Percentiles rank a stretch among this genome's conserved stretches.
These are phyloP conservation scores for Epichloe sp. DNA, from an alignment of 2,329 filamentous ascomycete genomes.

Conservation along the genomic window DNA sequence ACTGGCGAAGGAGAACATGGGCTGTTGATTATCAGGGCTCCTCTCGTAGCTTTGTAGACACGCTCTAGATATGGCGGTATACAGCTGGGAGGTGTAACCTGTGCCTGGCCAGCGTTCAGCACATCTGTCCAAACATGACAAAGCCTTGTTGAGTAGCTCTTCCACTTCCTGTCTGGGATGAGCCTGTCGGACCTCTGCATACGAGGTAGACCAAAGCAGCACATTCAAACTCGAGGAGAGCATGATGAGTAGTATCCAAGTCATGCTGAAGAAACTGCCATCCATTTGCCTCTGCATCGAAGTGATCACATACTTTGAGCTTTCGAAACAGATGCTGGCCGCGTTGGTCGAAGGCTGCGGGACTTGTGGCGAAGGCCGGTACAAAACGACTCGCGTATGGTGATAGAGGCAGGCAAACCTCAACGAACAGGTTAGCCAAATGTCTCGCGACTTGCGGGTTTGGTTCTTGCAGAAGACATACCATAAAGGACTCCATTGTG, in stretches of 20 bases:
- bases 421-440: neutral
- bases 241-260: slow-evolving; percentile 83
- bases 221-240: slow-evolving; percentile 89
- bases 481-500: slow-evolving; percentile 65
- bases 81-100: slow-evolving; percentile 69
- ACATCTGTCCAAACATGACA: slow-evolving; percentile 68
- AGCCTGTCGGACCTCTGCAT: slow-evolving; percentile 62
- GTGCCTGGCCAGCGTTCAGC: slow-evolving; percentile 88
- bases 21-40: slow-evolving; percentile 11
- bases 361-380: slow-evolving; percentile 83
- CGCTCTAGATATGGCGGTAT: slow-evolving; percentile 71
- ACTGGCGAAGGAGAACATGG: slow-evolving; percentile 20
- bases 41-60: slow-evolving; percentile 79
- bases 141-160: slow-evolving; percentile 55
- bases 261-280: slow-evolving; percentile 65
- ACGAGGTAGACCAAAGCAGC: slow-evolving; percentile 83
- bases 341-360: slow-evolving; percentile 71
- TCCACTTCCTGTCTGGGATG: slow-evolving; percentile 67
- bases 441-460: neutral
- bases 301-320: slow-evolving; percentile 67
- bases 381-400: slow-evolving; percentile 78
- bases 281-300: slow-evolving; percentile 71
- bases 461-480: slow-evolving; percentile 27
- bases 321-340: slow-evolving; percentile 71
- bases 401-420: slow-evolving; percentile 62